Conservation (phyloP, 78 protist genomes). For the Dictyostelium capitatum region DNA sequence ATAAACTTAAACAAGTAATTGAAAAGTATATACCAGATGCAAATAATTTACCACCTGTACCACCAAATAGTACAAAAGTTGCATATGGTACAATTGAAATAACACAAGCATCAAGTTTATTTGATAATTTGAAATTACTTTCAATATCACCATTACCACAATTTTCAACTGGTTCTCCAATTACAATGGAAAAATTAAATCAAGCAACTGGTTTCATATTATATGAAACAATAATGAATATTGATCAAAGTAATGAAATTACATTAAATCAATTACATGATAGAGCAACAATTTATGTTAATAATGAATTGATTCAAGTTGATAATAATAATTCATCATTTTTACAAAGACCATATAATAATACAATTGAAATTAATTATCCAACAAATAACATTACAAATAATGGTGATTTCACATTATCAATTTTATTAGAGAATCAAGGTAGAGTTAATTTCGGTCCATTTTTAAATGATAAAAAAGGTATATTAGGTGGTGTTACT, state of each 20-base stretch:
- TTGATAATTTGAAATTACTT: not conserved
- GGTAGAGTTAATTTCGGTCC: slow-evolving; percentile 61
- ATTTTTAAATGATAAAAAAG: slow-evolving; percentile 40
- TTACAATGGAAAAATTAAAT: not conserved
- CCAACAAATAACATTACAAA: not conserved
- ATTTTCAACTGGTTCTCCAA: slow-evolving; percentile 13
- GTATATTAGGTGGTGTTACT: slow-evolving; percentile 26
- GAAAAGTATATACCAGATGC: not conserved
- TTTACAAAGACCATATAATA: slow-evolving; percentile 39
- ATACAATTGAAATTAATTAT: slow-evolving; percentile 1
- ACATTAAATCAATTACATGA: slow-evolving; percentile 1
- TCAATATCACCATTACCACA: not conserved
- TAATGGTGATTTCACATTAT: slow-evolving; percentile 31
- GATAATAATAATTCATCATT: not conserved
- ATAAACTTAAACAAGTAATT: slow-evolving; percentile 35
- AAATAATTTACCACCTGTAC: slow-evolving; percentile 27
- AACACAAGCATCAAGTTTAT: slow-evolving; percentile 19
- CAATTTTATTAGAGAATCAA: slow-evolving; percentile 45
- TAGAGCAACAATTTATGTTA: slow-evolving; percentile 38
- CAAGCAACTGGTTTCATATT: slow-evolving; percentile 56
- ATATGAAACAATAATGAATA: slow-evolving; percentile 48
- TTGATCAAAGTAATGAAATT: slow-evolving; percentile 16
- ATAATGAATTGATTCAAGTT: not conserved
- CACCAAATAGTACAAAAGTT: not conserved
- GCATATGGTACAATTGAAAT: slow-evolving; percentile 14